Conservation (phyloP, 2,329 filamentous ascomycete genomes). For the Beauveria caledonica region DNA sequence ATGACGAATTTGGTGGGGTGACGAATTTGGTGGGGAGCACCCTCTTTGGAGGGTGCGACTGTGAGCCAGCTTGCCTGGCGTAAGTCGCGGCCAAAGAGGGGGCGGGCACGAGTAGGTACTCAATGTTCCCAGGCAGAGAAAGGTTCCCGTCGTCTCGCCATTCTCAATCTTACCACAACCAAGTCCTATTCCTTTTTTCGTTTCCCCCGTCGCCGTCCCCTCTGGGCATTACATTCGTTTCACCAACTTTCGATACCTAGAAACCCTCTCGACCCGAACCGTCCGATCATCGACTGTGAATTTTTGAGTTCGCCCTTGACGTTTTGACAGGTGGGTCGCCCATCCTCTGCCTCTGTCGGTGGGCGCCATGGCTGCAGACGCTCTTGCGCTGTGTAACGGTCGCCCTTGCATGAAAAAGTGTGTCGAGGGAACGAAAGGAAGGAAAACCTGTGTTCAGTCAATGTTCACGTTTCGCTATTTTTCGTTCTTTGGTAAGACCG, state of each 20-base stretch:
- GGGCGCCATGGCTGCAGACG: background rate
- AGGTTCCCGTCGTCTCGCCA: background rate
- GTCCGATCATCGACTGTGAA: background rate
- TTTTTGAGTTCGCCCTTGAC: background rate
- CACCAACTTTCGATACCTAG: background rate
- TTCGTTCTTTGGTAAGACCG: background rate
- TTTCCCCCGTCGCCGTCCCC: background rate
- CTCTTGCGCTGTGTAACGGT: background rate
- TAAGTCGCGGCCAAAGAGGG: too few relatives aligned
- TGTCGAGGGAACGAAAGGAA: background rate
- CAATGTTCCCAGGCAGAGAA: background rate
- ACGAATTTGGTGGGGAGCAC: too few relatives aligned
- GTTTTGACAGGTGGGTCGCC: conserved; percentile 8
- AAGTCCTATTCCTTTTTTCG: background rate
- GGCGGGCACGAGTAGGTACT: too few relatives aligned
- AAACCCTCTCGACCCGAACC: background rate
- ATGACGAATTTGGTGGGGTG: too few relatives aligned
- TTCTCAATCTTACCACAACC: background rate
- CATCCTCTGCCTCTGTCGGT: background rate
- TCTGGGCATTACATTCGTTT: conserved; percentile 2
- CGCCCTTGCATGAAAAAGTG: background rate
- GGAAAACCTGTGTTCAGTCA: background rate
- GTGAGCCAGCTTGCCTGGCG: too few relatives aligned
- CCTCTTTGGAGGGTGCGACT: too few relatives aligned
- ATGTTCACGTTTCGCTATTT: background rate